Percentiles rank a stretch among this genome's conserved stretches.
Evolutionary conservation across 2,329 filamentous ascomycete genomes (phyloP).

Genomic region (Claviceps pazoutovae): DNA sequence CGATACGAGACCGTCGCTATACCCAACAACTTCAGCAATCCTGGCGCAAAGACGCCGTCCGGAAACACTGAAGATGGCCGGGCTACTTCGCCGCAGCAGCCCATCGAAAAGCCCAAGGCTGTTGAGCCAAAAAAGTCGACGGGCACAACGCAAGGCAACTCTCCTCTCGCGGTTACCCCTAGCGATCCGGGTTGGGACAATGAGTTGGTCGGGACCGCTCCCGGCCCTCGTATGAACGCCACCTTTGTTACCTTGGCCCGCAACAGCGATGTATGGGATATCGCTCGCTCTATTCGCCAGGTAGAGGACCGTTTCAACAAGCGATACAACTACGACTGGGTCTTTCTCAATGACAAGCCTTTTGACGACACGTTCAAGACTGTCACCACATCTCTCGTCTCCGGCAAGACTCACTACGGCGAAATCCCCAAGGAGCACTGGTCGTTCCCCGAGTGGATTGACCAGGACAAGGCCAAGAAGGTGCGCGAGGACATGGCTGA

Average conservation of each 20-base stretch:
- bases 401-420: slow-evolving; percentile 83
- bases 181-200: slow-evolving; percentile 38
- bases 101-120: slow-evolving; percentile 10
- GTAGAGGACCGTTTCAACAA: slow-evolving; percentile 97
- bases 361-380: slow-evolving; percentile 92
- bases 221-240: slow-evolving; percentile 76
- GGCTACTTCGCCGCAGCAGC: slow-evolving; percentile 3
- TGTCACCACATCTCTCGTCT: slow-evolving; percentile 77
- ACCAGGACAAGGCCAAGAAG: slow-evolving; percentile 81
- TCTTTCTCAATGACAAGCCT: slow-evolving; percentile 92
- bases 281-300: slow-evolving; percentile 87
- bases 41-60: neutral
- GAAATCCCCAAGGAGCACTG: slow-evolving; percentile 84
- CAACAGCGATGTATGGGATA: slow-evolving; percentile 92
- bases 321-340: slow-evolving; percentile 97
- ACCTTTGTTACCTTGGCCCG: slow-evolving; percentile 94
- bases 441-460: slow-evolving; percentile 93
- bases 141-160: slow-evolving; percentile 12
- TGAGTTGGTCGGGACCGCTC: slow-evolving; percentile 36
- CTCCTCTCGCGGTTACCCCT: slow-evolving; percentile 38
- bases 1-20: slow-evolving; percentile 28
- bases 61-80: neutral
- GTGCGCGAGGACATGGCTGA: slow-evolving; percentile 89
- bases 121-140: slow-evolving; percentile 12
- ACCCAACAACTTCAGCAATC: slow-evolving; percentile 3